Percentiles rank a stretch among this genome's conserved stretches.
These are phyloP conservation scores for Fusarium liriodendri DNA, from an alignment of 2,329 filamentous ascomycete species.

Conservation along the genomic window DNA sequence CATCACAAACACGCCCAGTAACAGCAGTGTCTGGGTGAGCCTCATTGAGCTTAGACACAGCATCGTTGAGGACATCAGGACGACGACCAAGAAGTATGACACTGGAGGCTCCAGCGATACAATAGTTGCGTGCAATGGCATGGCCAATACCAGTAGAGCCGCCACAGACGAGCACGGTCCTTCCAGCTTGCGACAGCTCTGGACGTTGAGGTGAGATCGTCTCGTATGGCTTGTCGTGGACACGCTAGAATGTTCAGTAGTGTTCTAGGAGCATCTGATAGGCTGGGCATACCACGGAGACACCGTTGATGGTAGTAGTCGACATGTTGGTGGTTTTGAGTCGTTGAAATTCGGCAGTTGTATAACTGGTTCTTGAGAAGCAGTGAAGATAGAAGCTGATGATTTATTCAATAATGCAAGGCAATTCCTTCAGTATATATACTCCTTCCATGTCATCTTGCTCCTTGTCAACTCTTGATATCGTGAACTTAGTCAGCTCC, in stretches of 20 bases:
- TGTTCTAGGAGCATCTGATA: fast-evolving
- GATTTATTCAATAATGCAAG: not conserved
- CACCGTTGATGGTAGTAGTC: conserved; percentile 12
- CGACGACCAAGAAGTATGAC: conserved; percentile 52
- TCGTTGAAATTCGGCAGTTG: not conserved
- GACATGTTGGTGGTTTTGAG: not conserved
- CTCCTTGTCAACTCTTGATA: not conserved
- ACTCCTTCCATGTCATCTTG: not conserved
- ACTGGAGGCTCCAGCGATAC: conserved; percentile 50
- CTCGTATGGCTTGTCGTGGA: conserved; percentile 50
- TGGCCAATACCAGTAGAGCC: conserved; percentile 74
- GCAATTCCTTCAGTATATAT: not conserved
- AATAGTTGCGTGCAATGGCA: conserved; percentile 69
- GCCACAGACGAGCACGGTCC: conserved; percentile 73
- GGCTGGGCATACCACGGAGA: conserved; percentile 2
- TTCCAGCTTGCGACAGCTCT: conserved; percentile 54
- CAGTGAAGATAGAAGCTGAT: not conserved
- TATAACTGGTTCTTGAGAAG: not conserved
- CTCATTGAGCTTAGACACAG: conserved; percentile 16
- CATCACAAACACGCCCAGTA: not conserved
- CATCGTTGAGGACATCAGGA: conserved; percentile 3
- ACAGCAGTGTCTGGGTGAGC: conserved; percentile 16
- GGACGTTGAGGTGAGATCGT: conserved; percentile 51
- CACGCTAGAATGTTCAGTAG: conserved; percentile 1
- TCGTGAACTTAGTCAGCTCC: not conserved